phyloP scores from a whole-genome alignment of 345 rosid genomes.

The Cardamine resedifolia region DNA sequence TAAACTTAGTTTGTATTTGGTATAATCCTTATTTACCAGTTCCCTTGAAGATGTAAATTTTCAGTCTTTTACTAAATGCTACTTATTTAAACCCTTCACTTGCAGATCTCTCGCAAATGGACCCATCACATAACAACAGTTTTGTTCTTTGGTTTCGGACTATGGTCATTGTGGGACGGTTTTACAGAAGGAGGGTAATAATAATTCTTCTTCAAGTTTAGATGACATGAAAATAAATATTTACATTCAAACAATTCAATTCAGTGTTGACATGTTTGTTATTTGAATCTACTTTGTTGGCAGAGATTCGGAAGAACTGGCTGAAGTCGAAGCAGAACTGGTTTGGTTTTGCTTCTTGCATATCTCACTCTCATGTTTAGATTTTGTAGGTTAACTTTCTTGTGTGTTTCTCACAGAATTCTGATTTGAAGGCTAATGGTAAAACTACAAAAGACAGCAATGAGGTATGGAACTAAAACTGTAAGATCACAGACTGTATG shows the following conservation, averaged over 20 bases:
- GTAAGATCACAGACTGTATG: not conserved
- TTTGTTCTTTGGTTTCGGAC: conserved; percentile 84
- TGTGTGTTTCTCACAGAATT: conserved; percentile 49
- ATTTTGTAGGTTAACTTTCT: conserved; percentile 15
- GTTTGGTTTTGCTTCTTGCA: conserved; percentile 41
- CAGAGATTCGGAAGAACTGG: conserved; percentile 84
- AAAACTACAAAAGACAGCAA: conserved; percentile 48
- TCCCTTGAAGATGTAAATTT: not conserved
- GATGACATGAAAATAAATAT: not conserved
- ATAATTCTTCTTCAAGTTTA: not conserved
- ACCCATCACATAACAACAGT: conserved; percentile 85
- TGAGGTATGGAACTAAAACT: conserved; percentile 47
- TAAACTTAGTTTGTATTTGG: not conserved
- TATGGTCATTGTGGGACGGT: conserved; percentile 95
- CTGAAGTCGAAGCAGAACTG: conserved; percentile 90
- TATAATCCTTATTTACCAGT: not conserved
- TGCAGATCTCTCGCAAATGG: conserved; percentile 95
- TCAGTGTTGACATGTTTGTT: not conserved
- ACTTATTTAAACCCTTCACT: not conserved
- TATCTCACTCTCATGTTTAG: not conserved
- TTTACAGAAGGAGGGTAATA: conserved; percentile 54
- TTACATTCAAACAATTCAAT: not conserved
- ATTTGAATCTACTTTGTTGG: conserved; percentile 19
- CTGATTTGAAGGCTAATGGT: conserved; percentile 58
- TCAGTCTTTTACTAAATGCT: not conserved